Evolutionary conservation across 108 stramenopile species (phyloP).

Genomic region (Stephanodiscus minutulus): DNA sequence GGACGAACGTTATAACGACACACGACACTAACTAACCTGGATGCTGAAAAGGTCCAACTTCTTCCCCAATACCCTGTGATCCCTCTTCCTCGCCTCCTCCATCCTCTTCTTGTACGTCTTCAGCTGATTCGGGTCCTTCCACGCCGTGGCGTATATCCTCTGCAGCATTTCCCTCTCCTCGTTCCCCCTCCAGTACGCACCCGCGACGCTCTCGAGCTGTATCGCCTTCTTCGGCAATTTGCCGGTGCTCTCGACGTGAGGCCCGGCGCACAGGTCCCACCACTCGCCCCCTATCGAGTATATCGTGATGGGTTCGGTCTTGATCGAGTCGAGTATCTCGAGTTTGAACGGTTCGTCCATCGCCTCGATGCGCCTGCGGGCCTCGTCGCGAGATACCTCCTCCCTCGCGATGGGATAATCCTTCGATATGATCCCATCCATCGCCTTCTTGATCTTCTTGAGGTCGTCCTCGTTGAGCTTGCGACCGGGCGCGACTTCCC

Average conservation of each 20-base stretch:
- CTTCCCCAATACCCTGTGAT: constrained; percentile 96
- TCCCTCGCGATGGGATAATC: constrained; percentile 87
- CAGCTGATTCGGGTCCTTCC: constrained; percentile 87
- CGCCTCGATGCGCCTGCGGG: constrained; percentile 77
- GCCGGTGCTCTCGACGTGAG: constrained; percentile 91
- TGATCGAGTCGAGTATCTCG: constrained; percentile 91
- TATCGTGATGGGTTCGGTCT: constrained; percentile 94
- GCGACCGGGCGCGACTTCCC: constrained; percentile 60
- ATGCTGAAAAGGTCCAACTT: constrained; percentile 96
- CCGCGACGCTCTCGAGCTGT: constrained; percentile 86
- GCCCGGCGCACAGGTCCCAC: constrained; percentile 99
- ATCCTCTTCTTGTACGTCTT: constrained; percentile 86
- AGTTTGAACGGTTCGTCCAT: constrained; percentile 93
- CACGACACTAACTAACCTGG: constrained; percentile 53
- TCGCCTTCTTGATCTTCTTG: constrained; percentile 92
- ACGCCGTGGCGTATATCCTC: constrained; percentile 96
- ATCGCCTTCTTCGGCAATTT: constrained; percentile 87
- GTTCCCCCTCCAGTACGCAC: constrained; percentile 99
- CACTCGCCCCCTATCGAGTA: constrained; percentile 95
- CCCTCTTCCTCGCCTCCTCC: constrained; percentile 96
- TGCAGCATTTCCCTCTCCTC: constrained; percentile 93
- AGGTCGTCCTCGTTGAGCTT: constrained; percentile 87
- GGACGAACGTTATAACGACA: too few relatives aligned
- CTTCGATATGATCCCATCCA: constrained; percentile 94
- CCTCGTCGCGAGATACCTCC: constrained; percentile 92